Evolutionary conservation across 83 land plant species (phyloP), one percentile per base, ranked within the genome.

Genomic region (Picea mariana): DNA sequence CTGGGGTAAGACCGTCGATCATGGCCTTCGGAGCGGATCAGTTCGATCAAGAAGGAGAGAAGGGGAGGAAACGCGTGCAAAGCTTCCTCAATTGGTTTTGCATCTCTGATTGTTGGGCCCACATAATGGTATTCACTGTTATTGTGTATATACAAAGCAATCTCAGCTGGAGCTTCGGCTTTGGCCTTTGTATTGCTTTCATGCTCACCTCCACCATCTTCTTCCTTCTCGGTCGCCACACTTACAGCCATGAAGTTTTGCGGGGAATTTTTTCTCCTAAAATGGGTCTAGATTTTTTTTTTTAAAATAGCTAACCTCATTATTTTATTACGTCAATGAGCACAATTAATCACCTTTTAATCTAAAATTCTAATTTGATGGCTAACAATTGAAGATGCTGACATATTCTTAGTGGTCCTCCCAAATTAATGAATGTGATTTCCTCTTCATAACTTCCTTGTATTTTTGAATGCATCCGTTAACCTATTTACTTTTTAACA

Each of bases 1-100:
- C 84, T 3, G 87, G 87, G 20, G 82, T 87, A 80, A 77, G 83
- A 34, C 84, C 89, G 12, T 87, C 87, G 69, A 69, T 79, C 77
- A 82, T 82, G 24, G 85, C 89, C 11, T 87, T 87, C 79, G 87
- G 89, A 9, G 89, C 89, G 20, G 89, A 87, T 65, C 89, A 87
- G 75, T 85, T 88, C 83, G 82, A 85, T 40, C 83, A 81, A 60
- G 60, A 9, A 16, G 87, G 82, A 17, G 81, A 79, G 34, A 78
- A 31, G 1, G 34, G 34, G 34, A 1, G 1, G 34, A 31, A 1
- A 34, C 38, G 4, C 38, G 38, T 34, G 85, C 76, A 83, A 69
- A 88, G 87, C 76, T 88, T 88, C 84, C 85, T 88, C 85, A 88
- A 85, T 73, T 82, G 85, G 84, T 88, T 85, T 84, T 88, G 79